Conservation (phyloP, 1,284 basidiomycete genomes). For the Hemileccinum hortonii region DNA sequence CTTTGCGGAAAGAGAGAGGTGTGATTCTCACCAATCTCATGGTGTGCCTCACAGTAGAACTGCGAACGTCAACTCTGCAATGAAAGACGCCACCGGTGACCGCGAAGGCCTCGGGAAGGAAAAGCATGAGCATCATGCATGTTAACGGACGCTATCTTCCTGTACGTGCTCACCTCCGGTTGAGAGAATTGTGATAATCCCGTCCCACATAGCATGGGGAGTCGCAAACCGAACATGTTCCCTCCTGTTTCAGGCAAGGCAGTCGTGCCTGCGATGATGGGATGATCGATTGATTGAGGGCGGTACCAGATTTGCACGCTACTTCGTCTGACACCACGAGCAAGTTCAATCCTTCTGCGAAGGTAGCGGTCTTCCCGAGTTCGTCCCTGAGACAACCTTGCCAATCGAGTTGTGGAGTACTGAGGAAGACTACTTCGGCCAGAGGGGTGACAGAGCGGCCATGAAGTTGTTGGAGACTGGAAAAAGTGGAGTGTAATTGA, state of each 20-base stretch:
- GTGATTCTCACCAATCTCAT: too few species aligned
- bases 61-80: too few species aligned
- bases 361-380: constrained; percentile 77
- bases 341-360: constrained; percentile 92
- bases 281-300: neutral
- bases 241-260: constrained; percentile 73
- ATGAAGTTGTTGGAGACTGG: neutral
- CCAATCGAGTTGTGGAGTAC: constrained; percentile 97
- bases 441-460: constrained; percentile 81
- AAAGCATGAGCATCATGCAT: too few species aligned
- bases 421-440: constrained; percentile 91
- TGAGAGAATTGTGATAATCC: too few species aligned
- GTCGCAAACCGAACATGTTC: too few species aligned
- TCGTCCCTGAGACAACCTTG: constrained; percentile 91
- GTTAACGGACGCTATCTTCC: too few species aligned
- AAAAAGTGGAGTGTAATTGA: constrained; percentile 1
- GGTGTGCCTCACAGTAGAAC: too few species aligned
- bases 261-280: constrained; percentile 71
- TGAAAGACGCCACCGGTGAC: too few species aligned
- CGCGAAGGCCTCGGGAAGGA: too few species aligned
- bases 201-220: too few species aligned
- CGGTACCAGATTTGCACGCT: constrained; percentile 49
- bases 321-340: constrained; percentile 99
- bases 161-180: too few species aligned
- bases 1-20: too few species aligned